Evolutionary conservation across 2,329 filamentous ascomycete species (phyloP), one percentile per base, ranked within the genome.

Genomic region (Monilinia fructigena): DNA sequence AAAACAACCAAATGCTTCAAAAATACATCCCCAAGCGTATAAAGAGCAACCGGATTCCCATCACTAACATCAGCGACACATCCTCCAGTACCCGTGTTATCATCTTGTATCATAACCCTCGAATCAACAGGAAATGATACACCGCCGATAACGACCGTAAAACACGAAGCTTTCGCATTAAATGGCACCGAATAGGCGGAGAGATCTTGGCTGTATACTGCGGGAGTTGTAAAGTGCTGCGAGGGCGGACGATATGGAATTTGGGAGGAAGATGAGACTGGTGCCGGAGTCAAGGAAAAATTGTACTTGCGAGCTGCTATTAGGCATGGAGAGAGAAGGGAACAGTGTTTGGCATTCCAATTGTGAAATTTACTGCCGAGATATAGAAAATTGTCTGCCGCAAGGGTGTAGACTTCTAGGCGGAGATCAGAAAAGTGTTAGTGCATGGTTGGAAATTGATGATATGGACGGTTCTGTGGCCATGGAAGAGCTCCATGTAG

Each of bases 1-100:
- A 83, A 80, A 0, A 79, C 79, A 61, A 85, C 73, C 2, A 82
- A 81, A 65, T 82, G 84, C 72, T 83, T 79, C 67, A 85, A 72
- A 66, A 84, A 85, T 8, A 79, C 78, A 45, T 81, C 79, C 0
- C 83, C 82, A 42, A 85, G 72, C 31, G 84, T 80, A 66, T 81
- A 83, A 8, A 82, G 81, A 4, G n/a, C 28, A 23, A 60, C 40
- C 4, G 20, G 16, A 35, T 10, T 81, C 80, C 67, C 56, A 60
- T 67, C 54, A 28, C 28, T 61, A 20, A 67, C 45, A 18, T 61
- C 64, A 16, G 53, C 63, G 1, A 64, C 58, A 45, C 68, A 71
- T 1, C 40, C 52, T 11, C 64, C 63, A 1, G 16, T 54, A 10
- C 56, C 59, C 18, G 59, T 56, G 3, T 42, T 54, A 6, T 65